phyloP scores from a whole-genome alignment of 108 stramenopile genomes.

The Cyclotella distinguenda region DNA sequence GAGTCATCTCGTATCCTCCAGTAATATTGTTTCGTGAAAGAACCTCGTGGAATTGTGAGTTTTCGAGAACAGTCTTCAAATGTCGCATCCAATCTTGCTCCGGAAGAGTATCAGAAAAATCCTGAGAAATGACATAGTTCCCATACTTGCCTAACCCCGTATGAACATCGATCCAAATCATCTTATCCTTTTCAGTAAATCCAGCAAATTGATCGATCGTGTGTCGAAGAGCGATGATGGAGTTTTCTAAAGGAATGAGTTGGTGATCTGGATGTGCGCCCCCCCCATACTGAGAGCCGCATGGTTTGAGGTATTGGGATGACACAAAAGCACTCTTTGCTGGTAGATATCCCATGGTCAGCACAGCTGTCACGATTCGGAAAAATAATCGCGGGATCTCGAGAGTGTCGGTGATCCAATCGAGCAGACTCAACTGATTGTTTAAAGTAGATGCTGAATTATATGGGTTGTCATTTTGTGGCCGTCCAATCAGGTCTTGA shows the following conservation, averaged over 20 bases:
- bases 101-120: not conserved
- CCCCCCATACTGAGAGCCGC: conserved; percentile 79
- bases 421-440: not conserved
- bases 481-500: not conserved
- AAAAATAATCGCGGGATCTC: not conserved
- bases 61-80: not conserved
- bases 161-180: conserved; percentile 83
- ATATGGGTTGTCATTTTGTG: too few species aligned
- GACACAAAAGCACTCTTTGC: conserved; percentile 70
- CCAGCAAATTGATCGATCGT: conserved; percentile 33
- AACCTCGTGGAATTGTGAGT: not conserved
- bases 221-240: conserved; percentile 42
- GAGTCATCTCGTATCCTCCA: conserved; percentile 49
- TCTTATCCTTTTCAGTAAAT: conserved; percentile 4
- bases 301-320: conserved; percentile 71
- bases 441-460: not conserved
- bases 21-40: conserved; percentile 41
- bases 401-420: not conserved
- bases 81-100: not conserved
- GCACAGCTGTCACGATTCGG: conserved; percentile 4
- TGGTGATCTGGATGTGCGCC: conserved; percentile 28
- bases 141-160: conserved; percentile 78
- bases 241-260: conserved; percentile 45
- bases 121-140: conserved; percentile 43
- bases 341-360: conserved; percentile 45